These are phyloP conservation scores for Alternaria triticimaculans DNA, from an alignment of 2,329 filamentous ascomycete genomes.

Conservation along the genomic window DNA sequence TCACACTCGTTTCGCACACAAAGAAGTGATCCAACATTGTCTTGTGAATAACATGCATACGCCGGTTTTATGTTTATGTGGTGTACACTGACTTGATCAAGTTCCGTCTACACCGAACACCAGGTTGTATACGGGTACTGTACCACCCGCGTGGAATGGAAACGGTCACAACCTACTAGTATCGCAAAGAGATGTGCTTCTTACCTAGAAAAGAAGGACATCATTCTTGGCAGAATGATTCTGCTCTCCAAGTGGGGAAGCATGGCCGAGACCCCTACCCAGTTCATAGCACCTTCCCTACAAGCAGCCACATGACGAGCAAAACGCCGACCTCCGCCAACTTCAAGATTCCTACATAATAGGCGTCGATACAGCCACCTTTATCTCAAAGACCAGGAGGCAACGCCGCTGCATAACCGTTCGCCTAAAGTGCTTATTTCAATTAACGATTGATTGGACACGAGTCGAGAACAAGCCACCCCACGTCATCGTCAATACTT, in stretches of 20 bases:
- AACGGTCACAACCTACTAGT: neutral
- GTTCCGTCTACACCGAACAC: neutral
- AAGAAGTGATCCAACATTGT: neutral
- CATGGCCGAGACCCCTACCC: conserved; percentile 28
- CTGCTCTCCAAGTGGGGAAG: conserved; percentile 24
- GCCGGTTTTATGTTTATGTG: neutral
- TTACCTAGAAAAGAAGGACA: conserved; percentile 42
- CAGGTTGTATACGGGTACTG: neutral
- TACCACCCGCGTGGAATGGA: neutral
- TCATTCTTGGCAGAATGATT: conserved; percentile 28
- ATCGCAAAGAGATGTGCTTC: conserved; percentile 22
- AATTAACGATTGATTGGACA: neutral
- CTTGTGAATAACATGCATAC: neutral
- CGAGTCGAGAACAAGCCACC: conserved; percentile 16
- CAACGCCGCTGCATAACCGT: neutral
- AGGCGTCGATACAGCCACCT: neutral
- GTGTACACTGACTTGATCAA: neutral
- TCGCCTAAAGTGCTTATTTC: conserved; percentile 1
- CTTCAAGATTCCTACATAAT: conserved; percentile 19
- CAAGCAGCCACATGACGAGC: conserved; percentile 29
- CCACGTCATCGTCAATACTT: conserved; percentile 14
- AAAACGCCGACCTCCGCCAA: conserved; percentile 42
- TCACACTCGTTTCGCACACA: conserved; percentile 32
- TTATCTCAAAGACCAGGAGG: neutral
- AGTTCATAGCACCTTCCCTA: conserved; percentile 17